Percentiles rank a stretch among this genome's conserved stretches.
Conservation (phyloP, 129 eudicot genomes). For the Flaveria robusta region DNA sequence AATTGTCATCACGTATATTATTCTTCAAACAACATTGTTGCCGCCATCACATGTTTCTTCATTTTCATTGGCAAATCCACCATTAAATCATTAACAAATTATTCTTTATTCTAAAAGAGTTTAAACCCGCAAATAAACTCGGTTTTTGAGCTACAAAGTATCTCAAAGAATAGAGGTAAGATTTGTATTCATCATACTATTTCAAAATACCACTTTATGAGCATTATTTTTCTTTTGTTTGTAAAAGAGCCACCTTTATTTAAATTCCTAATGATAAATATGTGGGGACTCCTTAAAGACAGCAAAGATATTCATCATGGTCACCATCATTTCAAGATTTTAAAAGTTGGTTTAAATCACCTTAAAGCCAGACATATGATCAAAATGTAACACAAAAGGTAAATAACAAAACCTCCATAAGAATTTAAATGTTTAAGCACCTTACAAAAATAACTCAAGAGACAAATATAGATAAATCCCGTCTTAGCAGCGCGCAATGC, state of each 20-base stretch:
- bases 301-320: background rate
- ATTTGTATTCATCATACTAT: too few species aligned
- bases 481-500: background rate
- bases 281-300: background rate
- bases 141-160: too few species aligned
- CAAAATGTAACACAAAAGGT: constrained; percentile 8
- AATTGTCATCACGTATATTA: background rate
- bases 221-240: too few species aligned
- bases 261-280: background rate
- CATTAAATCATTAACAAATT: background rate
- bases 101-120: too few species aligned
- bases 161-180: too few species aligned
- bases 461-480: constrained; percentile 8
- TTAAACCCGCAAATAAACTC: background rate
- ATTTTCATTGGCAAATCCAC: background rate
- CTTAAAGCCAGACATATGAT: background rate
- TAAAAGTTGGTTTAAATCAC: background rate
- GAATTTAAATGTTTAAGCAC: constrained; percentile 10
- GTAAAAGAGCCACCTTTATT: background rate
- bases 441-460: constrained; percentile 2
- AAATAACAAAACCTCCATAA: constrained; percentile 15
- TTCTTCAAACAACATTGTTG: constrained; percentile 1
- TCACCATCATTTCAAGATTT: constrained; percentile 4
- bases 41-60: background rate
- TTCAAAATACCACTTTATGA: too few species aligned